These are phyloP conservation scores for Xylariaceae sp. DNA, from an alignment of 2,329 filamentous ascomycete species.

Conservation along the genomic window DNA sequence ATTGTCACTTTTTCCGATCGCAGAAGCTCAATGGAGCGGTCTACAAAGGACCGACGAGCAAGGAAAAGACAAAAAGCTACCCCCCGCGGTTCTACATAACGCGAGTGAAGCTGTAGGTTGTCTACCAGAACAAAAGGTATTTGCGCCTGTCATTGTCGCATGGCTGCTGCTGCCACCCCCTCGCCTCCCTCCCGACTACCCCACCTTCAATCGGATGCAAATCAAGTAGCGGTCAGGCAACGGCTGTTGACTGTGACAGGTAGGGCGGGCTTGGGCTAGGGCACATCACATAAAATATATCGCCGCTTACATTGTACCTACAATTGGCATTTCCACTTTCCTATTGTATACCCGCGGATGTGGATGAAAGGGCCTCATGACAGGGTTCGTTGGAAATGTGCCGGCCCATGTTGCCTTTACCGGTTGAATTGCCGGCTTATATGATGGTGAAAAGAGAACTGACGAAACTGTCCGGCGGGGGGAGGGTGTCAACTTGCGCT, in stretches of 20 bases:
- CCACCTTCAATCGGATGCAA: background rate
- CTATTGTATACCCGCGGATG: no score
- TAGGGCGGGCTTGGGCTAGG: background rate
- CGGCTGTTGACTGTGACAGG: background rate
- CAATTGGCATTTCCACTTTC: no score
- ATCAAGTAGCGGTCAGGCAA: slow-evolving; percentile 17
- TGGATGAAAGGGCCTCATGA: no score
- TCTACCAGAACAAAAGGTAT: slow-evolving; percentile 3
- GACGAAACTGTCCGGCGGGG: no score
- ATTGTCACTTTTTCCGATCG: background rate
- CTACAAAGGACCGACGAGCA: background rate
- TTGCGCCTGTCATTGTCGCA: slow-evolving; percentile 1
- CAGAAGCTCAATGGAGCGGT: background rate
- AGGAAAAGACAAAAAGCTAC: background rate
- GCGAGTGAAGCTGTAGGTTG: background rate
- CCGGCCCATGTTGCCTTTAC: no score
- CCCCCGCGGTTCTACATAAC: background rate
- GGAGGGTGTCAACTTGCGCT: no score
- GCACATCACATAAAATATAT: no score
- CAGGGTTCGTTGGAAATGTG: no score
- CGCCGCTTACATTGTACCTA: no score
- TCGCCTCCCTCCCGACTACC: slow-evolving; percentile 1
- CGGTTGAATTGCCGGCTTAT: no score
- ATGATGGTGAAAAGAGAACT: no score
- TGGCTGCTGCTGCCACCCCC: slow-evolving; percentile 9